These are phyloP conservation scores for Coemansia sp. DNA, from an alignment of 192 early-diverging fungal genomes.

Conservation along the genomic window DNA sequence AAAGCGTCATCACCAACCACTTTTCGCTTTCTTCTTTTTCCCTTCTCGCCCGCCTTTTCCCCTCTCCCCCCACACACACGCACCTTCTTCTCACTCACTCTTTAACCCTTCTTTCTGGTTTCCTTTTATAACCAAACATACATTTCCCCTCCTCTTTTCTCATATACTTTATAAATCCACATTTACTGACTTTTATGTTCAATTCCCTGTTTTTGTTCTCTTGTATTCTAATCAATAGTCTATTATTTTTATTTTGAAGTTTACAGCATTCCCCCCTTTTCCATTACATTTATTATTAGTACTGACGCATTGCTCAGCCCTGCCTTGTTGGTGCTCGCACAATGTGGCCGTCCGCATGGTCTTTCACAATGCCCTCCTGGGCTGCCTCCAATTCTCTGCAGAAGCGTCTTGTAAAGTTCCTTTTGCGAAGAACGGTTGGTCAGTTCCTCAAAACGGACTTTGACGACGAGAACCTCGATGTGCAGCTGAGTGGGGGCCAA, in stretches of 20 bases:
- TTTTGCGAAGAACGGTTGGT: conserved; percentile 78
- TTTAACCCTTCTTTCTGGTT: conserved; percentile 4
- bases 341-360: conserved; percentile 55
- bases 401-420: conserved; percentile 80
- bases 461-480: conserved; percentile 76
- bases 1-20: conserved; percentile 2
- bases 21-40: background rate
- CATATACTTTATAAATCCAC: background rate
- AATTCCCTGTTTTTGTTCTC: conserved; percentile 1
- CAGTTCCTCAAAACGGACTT: conserved; percentile 80
- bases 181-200: conserved; percentile 1
- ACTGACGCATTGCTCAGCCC: conserved; percentile 1
- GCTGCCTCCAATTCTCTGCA: conserved; percentile 72
- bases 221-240: conserved; percentile 9
- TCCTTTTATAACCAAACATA: background rate
- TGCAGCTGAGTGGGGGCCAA: conserved; percentile 76
- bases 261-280: background rate
- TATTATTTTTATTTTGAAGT: background rate
- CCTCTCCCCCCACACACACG: conserved; percentile 2
- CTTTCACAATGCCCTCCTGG: conserved; percentile 54
- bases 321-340: background rate
- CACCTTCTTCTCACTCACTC: conserved; percentile 5
- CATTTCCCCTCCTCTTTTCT: no score
- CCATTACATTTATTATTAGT: conserved; percentile 1
- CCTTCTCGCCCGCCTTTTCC: no score